Percentiles rank a stretch among this genome's conserved stretches.
Evolutionary conservation across 768 basidiomycete species (phyloP).

Genomic region (Boletus insuetus): DNA sequence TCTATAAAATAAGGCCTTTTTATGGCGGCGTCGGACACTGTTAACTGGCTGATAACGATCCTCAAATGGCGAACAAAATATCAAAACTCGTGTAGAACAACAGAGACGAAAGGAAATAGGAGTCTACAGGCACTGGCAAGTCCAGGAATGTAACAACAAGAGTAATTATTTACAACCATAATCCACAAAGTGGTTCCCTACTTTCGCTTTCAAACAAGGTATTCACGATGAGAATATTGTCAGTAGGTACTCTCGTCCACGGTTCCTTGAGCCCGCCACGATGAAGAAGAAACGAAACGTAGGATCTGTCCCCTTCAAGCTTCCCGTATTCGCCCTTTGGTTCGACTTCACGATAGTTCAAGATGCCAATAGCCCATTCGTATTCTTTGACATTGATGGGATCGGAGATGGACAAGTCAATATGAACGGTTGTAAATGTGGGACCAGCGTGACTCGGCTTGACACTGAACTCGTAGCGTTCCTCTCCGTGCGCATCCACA

Average conservation of each 20-base stretch:
- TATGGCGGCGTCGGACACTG: too few species aligned
- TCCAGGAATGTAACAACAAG: too few species aligned
- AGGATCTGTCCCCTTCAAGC: constrained; percentile 6
- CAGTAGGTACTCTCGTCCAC: constrained; percentile 14
- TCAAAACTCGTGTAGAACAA: too few species aligned
- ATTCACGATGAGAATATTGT: constrained; percentile 12
- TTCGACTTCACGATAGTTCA: constrained; percentile 11
- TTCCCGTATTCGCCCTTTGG: constrained; percentile 9
- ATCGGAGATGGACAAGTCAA: background rate
- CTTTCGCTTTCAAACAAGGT: constrained; percentile 11
- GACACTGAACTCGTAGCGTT: constrained; percentile 7
- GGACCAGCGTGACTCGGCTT: constrained; percentile 4
- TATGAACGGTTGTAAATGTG: background rate
- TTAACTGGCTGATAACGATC: too few species aligned
- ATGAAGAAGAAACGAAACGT: constrained; percentile 15
- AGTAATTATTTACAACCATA: constrained; percentile 7
- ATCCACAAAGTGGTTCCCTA: constrained; percentile 7
- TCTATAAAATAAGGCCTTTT: too few species aligned
- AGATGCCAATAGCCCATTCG: constrained; percentile 10
- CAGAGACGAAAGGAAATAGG: too few species aligned
- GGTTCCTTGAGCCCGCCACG: background rate
- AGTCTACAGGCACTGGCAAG: too few species aligned
- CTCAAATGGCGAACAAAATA: too few species aligned
- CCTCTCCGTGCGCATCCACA: background rate
- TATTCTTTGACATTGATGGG: background rate